Evolutionary conservation across 495 filamentous ascomycete species (phyloP), one percentile per base, ranked within the genome.

Genomic region (Penicillium odoratum): DNA sequence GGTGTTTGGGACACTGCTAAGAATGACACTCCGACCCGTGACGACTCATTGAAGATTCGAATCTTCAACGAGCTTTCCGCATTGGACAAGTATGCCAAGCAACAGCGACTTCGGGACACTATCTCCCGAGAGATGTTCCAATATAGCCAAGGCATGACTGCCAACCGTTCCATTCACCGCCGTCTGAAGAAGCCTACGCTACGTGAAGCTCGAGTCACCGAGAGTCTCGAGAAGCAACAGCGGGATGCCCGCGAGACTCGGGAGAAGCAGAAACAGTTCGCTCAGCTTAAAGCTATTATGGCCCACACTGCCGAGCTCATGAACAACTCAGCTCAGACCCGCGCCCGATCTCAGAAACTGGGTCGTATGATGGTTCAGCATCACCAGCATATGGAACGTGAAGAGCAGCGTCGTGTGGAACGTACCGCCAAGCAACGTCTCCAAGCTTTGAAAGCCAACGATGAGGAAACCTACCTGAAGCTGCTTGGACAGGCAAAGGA

Each of bases 341-440:
- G 78, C 36, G 75, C 66, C 59, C 91, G 93, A 61, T 80, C 86
- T 60, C 86, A 91, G 66, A 97, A 95, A 74, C 74, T 97, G 51
- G 91, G 92, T 51, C 88, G 91, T 16, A 83, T 89, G 72, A 96
- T 97, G 90, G 75, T 90, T 33, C 68, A 80, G 43, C 92, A 96
- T 36, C 94, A 98, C 66, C 89, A 93, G 74, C 87, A 92, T 71
- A 97, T 98, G 73, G 94, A 98, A 74, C 96, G 97, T 71, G 94
- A 98, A 78, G 94, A 98, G 78, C 93, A 97, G 80, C 96, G 94
- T 75, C 88, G 94, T 59, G 86, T 98, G 61, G 94, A 98, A 73
- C 83, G 95, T 54, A 98, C 93, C 13, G 94, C 94, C 31, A 98
- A 97, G 78, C 94, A 98, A 74, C 95, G 94, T 97, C 90, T 98